phyloP scores from a whole-genome alignment of 495 filamentous ascomycete species.

The Aspergillus kassunensis region DNA sequence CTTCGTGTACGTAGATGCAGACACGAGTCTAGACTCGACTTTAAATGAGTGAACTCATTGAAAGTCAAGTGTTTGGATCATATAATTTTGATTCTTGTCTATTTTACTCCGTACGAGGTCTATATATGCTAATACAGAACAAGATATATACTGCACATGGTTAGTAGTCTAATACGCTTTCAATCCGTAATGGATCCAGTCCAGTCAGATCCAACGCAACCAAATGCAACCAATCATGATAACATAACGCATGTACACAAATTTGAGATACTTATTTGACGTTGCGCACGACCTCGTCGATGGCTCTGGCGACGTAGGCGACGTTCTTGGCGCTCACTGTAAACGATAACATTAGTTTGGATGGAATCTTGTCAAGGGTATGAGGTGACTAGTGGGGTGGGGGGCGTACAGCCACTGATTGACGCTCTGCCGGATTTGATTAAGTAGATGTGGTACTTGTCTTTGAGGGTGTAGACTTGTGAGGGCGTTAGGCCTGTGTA shows the following conservation, averaged over 20 bases:
- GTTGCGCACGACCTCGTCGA: conserved; percentile 44
- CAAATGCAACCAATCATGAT: not conserved
- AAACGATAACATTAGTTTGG: not conserved
- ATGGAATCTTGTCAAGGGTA: too few relatives aligned
- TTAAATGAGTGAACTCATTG: too few relatives aligned
- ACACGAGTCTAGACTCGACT: too few relatives aligned
- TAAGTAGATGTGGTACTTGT: conserved; percentile 48
- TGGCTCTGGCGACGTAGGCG: conserved; percentile 44
- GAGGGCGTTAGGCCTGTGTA: conserved; percentile 45
- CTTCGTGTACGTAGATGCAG: too few relatives aligned
- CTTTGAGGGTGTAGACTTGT: conserved; percentile 43
- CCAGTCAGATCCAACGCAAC: too few relatives aligned
- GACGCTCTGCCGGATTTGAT: conserved; percentile 46
- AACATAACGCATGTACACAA: not conserved
- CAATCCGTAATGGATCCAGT: too few relatives aligned
- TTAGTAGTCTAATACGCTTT: too few relatives aligned
- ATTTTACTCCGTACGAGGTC: too few relatives aligned
- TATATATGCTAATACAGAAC: too few relatives aligned
- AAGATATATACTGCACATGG: too few relatives aligned
- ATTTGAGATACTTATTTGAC: conserved; percentile 23
- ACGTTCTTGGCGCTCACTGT: conserved; percentile 53
- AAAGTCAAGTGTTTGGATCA: too few relatives aligned
- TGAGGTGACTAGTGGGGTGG: not conserved
- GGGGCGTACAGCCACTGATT: conserved; percentile 43
- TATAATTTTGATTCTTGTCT: too few relatives aligned